These are phyloP conservation scores for Teratosphaeria pseudoeucalypti DNA, from an alignment of 2,329 filamentous ascomycete genomes.

Conservation along the genomic window DNA sequence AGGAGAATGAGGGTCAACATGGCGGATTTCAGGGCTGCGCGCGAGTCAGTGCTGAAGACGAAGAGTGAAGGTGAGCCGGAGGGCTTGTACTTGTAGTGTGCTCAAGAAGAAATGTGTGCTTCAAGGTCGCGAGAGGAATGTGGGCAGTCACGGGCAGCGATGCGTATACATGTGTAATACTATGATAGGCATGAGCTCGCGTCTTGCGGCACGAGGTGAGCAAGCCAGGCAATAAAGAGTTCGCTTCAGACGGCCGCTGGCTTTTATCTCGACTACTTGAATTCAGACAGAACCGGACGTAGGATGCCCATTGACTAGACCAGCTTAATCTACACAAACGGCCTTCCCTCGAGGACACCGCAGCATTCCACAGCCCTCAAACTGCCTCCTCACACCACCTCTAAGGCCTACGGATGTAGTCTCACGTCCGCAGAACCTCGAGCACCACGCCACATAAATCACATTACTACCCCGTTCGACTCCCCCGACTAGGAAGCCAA, in stretches of 20 bases:
- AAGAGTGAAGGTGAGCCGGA: constrained; percentile 98
- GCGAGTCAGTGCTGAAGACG: constrained; percentile 91
- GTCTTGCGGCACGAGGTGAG: neutral
- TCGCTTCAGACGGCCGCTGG: neutral
- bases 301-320: too few relatives aligned
- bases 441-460: too few relatives aligned
- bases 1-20: constrained; percentile 97
- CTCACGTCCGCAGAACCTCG: too few relatives aligned
- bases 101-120: neutral
- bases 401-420: too few relatives aligned
- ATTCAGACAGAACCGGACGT: too few relatives aligned
- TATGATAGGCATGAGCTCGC: neutral
- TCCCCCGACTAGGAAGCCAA: too few relatives aligned
- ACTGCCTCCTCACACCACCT: too few relatives aligned
- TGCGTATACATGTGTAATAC: neutral
- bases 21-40: constrained; percentile 88
- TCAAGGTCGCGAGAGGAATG: neutral
- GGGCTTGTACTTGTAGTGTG: constrained; percentile 82
- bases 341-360: too few relatives aligned
- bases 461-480: too few relatives aligned
- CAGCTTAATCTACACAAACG: too few relatives aligned
- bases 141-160: neutral
- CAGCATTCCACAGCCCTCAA: too few relatives aligned
- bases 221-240: neutral
- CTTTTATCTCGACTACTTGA: neutral